A percentile compares a stretch with the other conserved stretches of the same genome.
Conservation (phyloP, 805 yeast species). For the Isabelozyma heimii region DNA sequence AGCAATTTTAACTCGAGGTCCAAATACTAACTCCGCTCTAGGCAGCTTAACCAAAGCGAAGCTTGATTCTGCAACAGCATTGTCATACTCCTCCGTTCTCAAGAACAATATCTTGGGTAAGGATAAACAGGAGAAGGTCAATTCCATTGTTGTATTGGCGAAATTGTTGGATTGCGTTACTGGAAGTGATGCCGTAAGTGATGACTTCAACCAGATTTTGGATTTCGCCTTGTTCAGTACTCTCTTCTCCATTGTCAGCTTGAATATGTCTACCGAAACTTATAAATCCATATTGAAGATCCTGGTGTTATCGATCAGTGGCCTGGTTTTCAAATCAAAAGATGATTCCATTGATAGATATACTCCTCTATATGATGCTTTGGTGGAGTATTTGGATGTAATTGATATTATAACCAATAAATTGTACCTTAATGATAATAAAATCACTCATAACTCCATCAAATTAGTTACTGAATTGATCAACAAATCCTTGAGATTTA, state of each 20-base stretch:
- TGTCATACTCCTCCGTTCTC: conserved; percentile 34
- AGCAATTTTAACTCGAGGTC: not conserved
- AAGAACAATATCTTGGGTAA: conserved; percentile 42
- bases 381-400: conserved; percentile 37
- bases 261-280: conserved; percentile 43
- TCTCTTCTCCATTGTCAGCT: conserved; percentile 39
- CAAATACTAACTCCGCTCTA: conserved; percentile 11
- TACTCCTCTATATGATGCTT: conserved; percentile 33
- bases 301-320: conserved; percentile 40
- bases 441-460: conserved; percentile 42
- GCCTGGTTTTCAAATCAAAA: conserved; percentile 38
- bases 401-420: conserved; percentile 42
- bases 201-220: conserved; percentile 30
- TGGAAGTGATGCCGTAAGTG: conserved; percentile 38
- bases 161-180: conserved; percentile 45
- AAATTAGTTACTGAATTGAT: conserved; percentile 46
- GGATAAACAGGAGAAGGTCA: conserved; percentile 50
- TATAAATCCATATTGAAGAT: conserved; percentile 46
- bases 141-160: conserved; percentile 53
- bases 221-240: conserved; percentile 40
- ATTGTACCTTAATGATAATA: conserved; percentile 41
- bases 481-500: conserved; percentile 38
- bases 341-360: conserved; percentile 33
- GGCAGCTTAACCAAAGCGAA: conserved; percentile 25
- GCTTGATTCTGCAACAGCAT: conserved; percentile 30